Evolutionary conservation across 2,329 filamentous ascomycete species (phyloP), one percentile per base, ranked within the genome.

Genomic region (Fusarium luffae): DNA sequence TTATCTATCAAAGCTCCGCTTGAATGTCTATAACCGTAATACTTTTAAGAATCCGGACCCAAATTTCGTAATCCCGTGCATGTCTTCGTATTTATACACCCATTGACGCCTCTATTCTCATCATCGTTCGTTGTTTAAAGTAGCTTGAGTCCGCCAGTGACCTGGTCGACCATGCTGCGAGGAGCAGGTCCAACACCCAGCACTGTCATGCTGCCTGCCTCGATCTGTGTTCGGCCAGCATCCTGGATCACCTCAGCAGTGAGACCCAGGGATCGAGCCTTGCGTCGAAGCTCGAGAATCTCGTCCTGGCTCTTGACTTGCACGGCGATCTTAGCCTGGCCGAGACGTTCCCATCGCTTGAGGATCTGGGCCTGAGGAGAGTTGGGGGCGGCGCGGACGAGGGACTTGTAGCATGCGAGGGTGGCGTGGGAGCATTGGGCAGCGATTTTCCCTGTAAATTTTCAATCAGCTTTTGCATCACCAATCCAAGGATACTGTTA

Each of bases 191-290:
- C 90, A 55, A 95, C 89, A 1, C 96, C 96, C 54, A 99, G 83
- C 43, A 99, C 96, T 1, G 96, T 99, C 79, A 93, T 87, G 79
- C 94, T 98, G 19, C 96, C 95, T 44, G 92, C 90, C 54, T 94
- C 94, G 80, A 99, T 98, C 87, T 99, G 96, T 47, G 96, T 99
- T 66, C 96, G 88, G 16, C 96, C 96, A n/a, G 96, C 96, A 81
- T 99, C 96, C 76, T 93, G 90, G 71, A 99, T 95, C 55, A 97
- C 90, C 79, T 95, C 92, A 55, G 95, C 93, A 65, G 93, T 94
- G 63, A 99, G 81, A 2, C 96, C 95, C 62, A 98, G 79, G 77
- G 90, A 93, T 68, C 93, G 86, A 5, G 96, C 96, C 79, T 91
- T 90, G 56, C 90, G 92, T 82, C 94, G 91, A 72, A 92, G 81